These are phyloP conservation scores for Cafeteria roenbergensis DNA, from an alignment of 108 stramenopile species.

Conservation along the genomic window DNA sequence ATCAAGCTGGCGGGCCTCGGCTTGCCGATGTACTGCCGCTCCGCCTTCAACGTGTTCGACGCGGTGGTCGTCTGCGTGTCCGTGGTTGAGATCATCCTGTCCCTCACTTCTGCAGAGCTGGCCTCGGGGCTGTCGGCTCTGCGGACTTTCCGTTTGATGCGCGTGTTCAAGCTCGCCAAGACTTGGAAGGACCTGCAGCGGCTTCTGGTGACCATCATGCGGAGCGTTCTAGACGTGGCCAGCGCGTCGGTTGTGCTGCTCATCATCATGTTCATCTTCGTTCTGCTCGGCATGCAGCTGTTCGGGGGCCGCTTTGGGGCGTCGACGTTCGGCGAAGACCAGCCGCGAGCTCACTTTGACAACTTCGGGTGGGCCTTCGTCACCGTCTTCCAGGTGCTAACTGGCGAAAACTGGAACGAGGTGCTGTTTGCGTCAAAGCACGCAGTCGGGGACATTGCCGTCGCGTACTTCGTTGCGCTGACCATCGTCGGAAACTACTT, in stretches of 20 bases:
- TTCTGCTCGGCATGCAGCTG: slow-evolving; percentile 50
- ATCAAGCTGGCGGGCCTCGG: slow-evolving; percentile 36
- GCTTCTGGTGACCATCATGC: slow-evolving; percentile 38
- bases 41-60: slow-evolving; percentile 45
- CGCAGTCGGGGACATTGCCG: slow-evolving; percentile 12
- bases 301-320: slow-evolving; percentile 24
- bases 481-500: slow-evolving; percentile 32
- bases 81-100: slow-evolving; percentile 36
- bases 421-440: slow-evolving; percentile 26
- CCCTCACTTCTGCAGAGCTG: slow-evolving; percentile 18
- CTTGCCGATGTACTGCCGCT: slow-evolving; percentile 27
- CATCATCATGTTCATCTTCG: slow-evolving; percentile 56
- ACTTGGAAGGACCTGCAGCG: slow-evolving; percentile 46
- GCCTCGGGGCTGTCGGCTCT: slow-evolving; percentile 45
- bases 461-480: slow-evolving; percentile 27
- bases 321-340: neutral
- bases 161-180: slow-evolving; percentile 56
- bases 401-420: slow-evolving; percentile 42
- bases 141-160: slow-evolving; percentile 47
- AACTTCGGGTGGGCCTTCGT: slow-evolving; percentile 22
- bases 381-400: slow-evolving; percentile 37
- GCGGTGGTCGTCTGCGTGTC: slow-evolving; percentile 44
- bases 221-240: slow-evolving; percentile 45
- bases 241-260: slow-evolving; percentile 47
- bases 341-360: slow-evolving; percentile 29